Evolutionary conservation across 306 rosid species (phyloP), one percentile per base, ranked within the genome.

Genomic region (Crataegus laevigata): DNA sequence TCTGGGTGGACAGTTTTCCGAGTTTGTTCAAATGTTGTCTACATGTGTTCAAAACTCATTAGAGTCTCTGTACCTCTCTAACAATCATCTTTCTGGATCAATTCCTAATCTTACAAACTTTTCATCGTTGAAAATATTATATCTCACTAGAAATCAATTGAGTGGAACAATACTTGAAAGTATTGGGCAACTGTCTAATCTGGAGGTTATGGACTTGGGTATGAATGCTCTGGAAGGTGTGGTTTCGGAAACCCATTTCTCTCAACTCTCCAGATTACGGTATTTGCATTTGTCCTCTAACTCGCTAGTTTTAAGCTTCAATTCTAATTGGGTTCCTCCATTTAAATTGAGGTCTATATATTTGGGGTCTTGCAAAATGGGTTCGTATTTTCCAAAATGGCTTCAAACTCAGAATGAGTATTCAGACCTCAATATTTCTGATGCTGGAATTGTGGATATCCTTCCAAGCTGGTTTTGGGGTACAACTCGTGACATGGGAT

Each of bases 1-100:
- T 8, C 3, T 38, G 42, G 4, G n/a, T 13, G 55, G 55, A 5
- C 55, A 50, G 1, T 50, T 50, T 50, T 15, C 55, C 19, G 0
- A 50, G 7, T 50, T 50, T 50, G 55, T 50, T 12, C 1, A 50
- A 50, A 14, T 50, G 1, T 4, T 12, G 19, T 50, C 55, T 4
- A 50, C 55, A 1, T 50, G 55, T 18, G 25, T 14, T 30, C 6
- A 5, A 9, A 64, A 32, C 68, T 64, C 68, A 32, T 8, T 64
- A 7, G 4, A 1, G 19, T 0, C 3, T 29, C 0, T 64, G 4
- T 0, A 0, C 19, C 25, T 64, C 11, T 0, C 1, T 64, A 0
- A 2, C 14, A 64, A 18, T 64, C 42, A 64, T 6, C 59, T 54
- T 54, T 1, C 25, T 1, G 59, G 59, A 7, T 54, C 60, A 54